Conservation (phyloP, 2,329 filamentous ascomycete species). For the Pseudovirgaria hyperparasitica region DNA sequence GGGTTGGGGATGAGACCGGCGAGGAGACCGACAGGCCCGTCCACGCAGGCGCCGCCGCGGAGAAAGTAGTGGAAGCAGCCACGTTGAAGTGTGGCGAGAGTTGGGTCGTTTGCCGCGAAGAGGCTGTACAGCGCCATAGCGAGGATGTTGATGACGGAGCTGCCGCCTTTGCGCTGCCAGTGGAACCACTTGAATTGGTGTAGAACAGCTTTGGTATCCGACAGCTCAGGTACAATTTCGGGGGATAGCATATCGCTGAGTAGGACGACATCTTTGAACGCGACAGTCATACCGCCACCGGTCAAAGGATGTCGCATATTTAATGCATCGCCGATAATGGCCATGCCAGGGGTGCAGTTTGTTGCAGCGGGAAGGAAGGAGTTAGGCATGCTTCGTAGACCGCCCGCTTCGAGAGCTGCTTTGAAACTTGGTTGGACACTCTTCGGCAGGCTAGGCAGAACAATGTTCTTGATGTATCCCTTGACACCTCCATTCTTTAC, state of each 20-base stretch:
- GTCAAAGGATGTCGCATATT: constrained; percentile 99
- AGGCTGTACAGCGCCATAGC: constrained; percentile 85
- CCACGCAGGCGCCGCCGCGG: constrained; percentile 54
- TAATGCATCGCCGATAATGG: constrained; percentile 85
- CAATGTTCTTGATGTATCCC: constrained; percentile 65
- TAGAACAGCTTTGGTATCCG: constrained; percentile 52
- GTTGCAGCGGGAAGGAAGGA: constrained; percentile 77
- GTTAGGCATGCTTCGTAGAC: constrained; percentile 88
- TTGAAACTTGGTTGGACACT: constrained; percentile 60
- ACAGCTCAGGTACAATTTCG: constrained; percentile 52
- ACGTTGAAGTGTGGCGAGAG: constrained; percentile 67
- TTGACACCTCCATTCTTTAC: constrained; percentile 70
- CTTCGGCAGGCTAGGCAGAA: constrained; percentile 65
- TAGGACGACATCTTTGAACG: constrained; percentile 79
- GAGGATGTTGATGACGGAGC: constrained; percentile 92
- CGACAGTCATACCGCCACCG: constrained; percentile 95
- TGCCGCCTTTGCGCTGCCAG: constrained; percentile 72
- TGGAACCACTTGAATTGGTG: constrained; percentile 65
- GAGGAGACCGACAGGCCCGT: constrained; percentile 70
- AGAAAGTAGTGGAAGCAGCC: constrained; percentile 94
- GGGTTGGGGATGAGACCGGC: constrained; percentile 71
- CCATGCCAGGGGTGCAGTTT: constrained; percentile 56
- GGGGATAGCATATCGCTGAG: constrained; percentile 64
- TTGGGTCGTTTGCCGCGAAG: constrained; percentile 69
- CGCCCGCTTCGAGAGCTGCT: constrained; percentile 62